Percentiles rank a stretch among this genome's conserved stretches.
These are phyloP conservation scores for Neonectria coccinea DNA, from an alignment of 2,329 filamentous ascomycete species.

Conservation along the genomic window DNA sequence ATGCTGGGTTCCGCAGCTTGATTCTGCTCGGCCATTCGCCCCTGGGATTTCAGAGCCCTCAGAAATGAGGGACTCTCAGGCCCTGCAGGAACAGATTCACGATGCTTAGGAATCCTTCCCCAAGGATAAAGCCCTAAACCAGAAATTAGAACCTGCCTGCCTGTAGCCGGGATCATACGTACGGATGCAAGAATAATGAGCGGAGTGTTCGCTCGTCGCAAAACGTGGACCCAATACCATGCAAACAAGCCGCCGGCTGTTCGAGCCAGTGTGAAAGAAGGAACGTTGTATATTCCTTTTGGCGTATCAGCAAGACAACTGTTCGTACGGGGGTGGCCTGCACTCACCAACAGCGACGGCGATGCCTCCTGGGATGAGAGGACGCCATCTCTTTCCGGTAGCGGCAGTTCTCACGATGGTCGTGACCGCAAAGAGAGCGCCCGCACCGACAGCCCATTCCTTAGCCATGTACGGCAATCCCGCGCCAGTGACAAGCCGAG, in stretches of 20 bases:
- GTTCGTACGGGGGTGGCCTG: neutral
- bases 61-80: slow-evolving; percentile 79
- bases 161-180: slow-evolving; percentile 44
- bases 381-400: slow-evolving; percentile 72
- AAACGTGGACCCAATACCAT: slow-evolving; percentile 79
- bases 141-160: slow-evolving; percentile 24
- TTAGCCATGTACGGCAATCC: slow-evolving; percentile 86
- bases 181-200: slow-evolving; percentile 88
- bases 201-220: slow-evolving; percentile 72
- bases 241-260: slow-evolving; percentile 80
- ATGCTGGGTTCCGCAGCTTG: neutral
- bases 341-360: slow-evolving; percentile 86
- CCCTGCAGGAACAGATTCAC: slow-evolving; percentile 87
- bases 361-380: slow-evolving; percentile 89
- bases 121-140: slow-evolving; percentile 82
- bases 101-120: slow-evolving; percentile 92
- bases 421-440: slow-evolving; percentile 75
- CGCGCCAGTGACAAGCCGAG: slow-evolving; percentile 89
- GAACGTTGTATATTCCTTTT: slow-evolving; percentile 94
- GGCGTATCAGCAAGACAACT: slow-evolving; percentile 28
- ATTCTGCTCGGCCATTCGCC: neutral
- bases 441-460: slow-evolving; percentile 82
- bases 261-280: slow-evolving; percentile 91
- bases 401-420: slow-evolving; percentile 77
- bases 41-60: slow-evolving; percentile 23